Percentiles rank a stretch among this genome's conserved stretches.
phyloP scores from a whole-genome alignment of 257 asterid species.

The Solanum ossicruentum region DNA sequence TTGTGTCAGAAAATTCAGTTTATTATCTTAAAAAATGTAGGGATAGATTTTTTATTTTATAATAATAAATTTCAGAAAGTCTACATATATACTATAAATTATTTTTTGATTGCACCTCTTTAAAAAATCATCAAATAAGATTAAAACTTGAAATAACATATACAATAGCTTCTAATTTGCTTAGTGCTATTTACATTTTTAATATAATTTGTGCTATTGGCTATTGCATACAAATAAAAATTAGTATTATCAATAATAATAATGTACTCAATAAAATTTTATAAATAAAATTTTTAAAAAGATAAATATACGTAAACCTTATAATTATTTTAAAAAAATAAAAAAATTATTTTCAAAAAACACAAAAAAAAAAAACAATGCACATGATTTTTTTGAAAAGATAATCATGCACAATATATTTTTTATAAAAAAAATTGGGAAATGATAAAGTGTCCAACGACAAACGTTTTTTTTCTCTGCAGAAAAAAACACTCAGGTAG shows the following conservation, averaged over 20 bases:
- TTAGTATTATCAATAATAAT: no score
- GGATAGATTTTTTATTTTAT: background rate
- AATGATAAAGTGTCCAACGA: background rate
- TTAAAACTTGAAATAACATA: background rate
- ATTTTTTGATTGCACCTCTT: background rate
- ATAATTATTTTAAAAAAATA: no score
- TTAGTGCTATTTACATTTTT: no score
- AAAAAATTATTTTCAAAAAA: no score
- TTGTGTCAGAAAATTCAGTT: background rate
- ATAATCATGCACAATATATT: no score
- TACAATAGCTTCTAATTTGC: background rate
- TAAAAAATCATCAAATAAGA: background rate
- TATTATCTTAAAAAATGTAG: background rate
- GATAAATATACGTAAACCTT: no score
- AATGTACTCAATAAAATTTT: no score
- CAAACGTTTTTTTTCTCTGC: background rate
- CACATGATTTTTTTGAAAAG: no score
- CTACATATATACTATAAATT: background rate
- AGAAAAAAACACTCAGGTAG: background rate
- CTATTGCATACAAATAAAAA: no score
- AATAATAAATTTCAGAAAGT: background rate
- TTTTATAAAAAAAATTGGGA: no score
- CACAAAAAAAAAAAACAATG: accelerated
- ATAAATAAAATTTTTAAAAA: no score
- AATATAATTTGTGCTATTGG: no score